phyloP scores from a whole-genome alignment of 2,329 filamentous ascomycete genomes.

The Samsoniella hepiali region DNA sequence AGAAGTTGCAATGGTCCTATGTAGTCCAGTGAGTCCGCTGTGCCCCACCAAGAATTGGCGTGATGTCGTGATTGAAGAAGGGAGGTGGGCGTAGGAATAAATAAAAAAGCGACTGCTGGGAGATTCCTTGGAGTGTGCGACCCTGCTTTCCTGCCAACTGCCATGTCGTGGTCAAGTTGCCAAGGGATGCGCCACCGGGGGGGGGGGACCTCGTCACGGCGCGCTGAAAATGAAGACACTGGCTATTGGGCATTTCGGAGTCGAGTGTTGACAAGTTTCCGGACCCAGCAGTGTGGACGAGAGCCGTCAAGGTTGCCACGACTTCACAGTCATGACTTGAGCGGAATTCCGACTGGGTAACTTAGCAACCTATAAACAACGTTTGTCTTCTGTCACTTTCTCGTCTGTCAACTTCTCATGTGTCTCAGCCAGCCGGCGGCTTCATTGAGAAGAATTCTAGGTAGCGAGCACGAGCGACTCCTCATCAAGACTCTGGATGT shows the following conservation, averaged over 20 bases:
- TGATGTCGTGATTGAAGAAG: slow-evolving; percentile 1
- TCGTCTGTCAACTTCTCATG: not conserved
- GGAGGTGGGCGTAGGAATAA: not conserved
- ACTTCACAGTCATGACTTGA: not conserved
- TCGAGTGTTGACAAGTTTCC: too few species aligned
- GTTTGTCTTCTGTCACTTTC: not conserved
- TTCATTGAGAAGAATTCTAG: not conserved
- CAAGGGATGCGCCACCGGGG: too few species aligned
- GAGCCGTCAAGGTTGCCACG: not conserved
- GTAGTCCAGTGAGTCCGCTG: not conserved
- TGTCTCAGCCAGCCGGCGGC: not conserved
- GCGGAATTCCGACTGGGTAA: too few species aligned
- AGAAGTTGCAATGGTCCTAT: slow-evolving; percentile 7
- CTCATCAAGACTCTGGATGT: not conserved
- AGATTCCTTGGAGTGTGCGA: not conserved
- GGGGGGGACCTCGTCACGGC: too few species aligned
- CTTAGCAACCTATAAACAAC: not conserved
- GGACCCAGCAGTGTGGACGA: not conserved
- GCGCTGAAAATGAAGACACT: not conserved
- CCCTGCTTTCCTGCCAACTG: not conserved
- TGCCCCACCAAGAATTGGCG: not conserved
- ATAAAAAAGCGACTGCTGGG: not conserved
- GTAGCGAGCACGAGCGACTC: not conserved
- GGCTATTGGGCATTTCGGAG: too few species aligned
- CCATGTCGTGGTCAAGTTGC: too few species aligned